Percentiles rank a stretch among this genome's conserved stretches.
phyloP scores from a whole-genome alignment of 257 asterid species.

The Gynochthodes officinalis region DNA sequence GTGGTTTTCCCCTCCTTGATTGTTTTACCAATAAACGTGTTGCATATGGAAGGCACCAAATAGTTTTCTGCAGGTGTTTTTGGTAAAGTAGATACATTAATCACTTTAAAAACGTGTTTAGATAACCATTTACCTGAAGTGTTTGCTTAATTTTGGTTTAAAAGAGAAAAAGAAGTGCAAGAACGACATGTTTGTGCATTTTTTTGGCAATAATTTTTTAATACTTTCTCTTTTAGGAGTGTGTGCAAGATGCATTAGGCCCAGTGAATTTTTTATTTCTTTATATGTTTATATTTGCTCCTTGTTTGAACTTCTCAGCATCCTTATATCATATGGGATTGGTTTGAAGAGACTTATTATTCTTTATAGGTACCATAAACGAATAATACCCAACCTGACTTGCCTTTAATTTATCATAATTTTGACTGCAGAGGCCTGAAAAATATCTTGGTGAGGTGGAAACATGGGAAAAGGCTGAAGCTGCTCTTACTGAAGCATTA shows the following conservation, averaged over 20 bases:
- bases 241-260: background rate
- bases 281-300: too few species aligned
- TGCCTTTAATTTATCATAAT: background rate
- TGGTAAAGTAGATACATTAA: too few species aligned
- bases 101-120: too few species aligned
- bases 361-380: background rate
- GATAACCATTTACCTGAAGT: background rate
- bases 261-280: background rate
- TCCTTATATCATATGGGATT: background rate
- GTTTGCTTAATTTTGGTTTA: background rate
- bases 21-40: background rate
- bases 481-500: constrained; percentile 82
- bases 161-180: background rate
- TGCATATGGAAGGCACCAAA: background rate
- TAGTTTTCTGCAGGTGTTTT: too few species aligned
- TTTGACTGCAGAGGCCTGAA: constrained; percentile 81
- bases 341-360: background rate
- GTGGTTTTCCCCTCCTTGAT: background rate
- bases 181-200: background rate
- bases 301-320: too few species aligned
- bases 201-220: background rate
- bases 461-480: constrained; percentile 91
- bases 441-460: constrained; percentile 76
- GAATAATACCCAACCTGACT: background rate
- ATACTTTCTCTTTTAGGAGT: background rate